Evolutionary conservation across 805 yeast genomes (phyloP), one percentile per base, ranked within the genome.

Genomic region (Candida vaughaniae): DNA sequence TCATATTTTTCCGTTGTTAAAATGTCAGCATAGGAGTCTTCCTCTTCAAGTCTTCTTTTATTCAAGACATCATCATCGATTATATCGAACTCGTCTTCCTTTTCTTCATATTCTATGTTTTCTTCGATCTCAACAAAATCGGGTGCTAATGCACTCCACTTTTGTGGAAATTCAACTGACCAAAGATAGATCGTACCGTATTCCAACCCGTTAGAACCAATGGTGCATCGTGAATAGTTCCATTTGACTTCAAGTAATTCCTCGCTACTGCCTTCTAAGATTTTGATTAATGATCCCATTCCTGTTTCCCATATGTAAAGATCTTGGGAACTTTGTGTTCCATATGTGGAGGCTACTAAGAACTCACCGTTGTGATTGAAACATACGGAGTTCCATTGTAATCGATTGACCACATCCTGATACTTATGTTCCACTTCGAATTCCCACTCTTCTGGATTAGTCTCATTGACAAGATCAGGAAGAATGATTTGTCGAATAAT

Each of bases 81-180:
- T 16, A 84, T 73, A 55, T 90, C 97, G 59, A 90, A 90, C 60
- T 90, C 98, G 55, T 89, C 95, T 58, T 90, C 98, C 42, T 75
- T 73, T 53, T 90, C 98, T 47, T 80, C 78, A 54, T 91, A 90
- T 40, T 85, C 88, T 7, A 86, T 82, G 53, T 89, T 91, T 52
- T 89, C 95, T 53, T 90, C 96, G 29, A 90, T 82, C 58, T 90
- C 97, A 32, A 85, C 95, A 56, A 91, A 90, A 58, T 91, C 98
- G 1, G 97, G 97, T 0, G 97, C 97, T 49, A 90, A 66, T 1
- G 97, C 95, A 58, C 95, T 84, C 98, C 98, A 90, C 61, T 86
- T 85, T 51, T 89, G 96, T 1, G 95, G 95, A 15, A 85, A 77
- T 26, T 76, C 75, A 7, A 86, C 74, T 33, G 83, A 76, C 96